Conservation (phyloP, 345 rosid genomes). For the Hibiscus mutabilis region DNA sequence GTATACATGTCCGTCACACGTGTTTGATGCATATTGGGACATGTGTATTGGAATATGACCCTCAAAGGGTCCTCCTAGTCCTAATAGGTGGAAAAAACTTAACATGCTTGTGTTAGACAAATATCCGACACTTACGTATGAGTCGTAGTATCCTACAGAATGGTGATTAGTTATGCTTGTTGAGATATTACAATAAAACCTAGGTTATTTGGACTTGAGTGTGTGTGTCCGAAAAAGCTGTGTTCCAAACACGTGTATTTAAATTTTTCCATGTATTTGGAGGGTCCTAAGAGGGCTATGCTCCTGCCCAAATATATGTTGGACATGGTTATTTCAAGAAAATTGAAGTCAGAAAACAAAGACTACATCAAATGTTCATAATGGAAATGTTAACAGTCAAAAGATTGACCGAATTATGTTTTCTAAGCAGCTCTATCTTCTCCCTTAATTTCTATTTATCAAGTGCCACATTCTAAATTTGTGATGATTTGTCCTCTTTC, state of each 20-base stretch:
- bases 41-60: background rate
- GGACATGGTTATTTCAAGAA: background rate
- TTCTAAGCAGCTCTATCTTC: background rate
- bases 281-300: background rate
- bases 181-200: background rate
- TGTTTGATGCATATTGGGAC: background rate
- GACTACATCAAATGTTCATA: background rate
- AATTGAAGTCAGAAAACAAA: background rate
- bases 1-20: background rate
- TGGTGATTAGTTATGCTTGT: background rate
- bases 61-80: background rate
- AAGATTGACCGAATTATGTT: background rate
- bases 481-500: constrained; percentile 19
- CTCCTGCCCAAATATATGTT: background rate
- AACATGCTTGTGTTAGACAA: background rate
- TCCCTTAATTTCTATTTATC: background rate
- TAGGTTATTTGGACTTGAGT: background rate
- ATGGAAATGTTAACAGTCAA: background rate
- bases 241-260: background rate
- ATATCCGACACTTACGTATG: background rate
- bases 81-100: background rate
- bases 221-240: background rate
- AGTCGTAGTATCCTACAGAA: background rate
- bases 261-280: background rate
- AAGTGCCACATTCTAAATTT: background rate